Conservation (phyloP, 1,139 yeast species). For the Citeromyces hawaiiensis region DNA sequence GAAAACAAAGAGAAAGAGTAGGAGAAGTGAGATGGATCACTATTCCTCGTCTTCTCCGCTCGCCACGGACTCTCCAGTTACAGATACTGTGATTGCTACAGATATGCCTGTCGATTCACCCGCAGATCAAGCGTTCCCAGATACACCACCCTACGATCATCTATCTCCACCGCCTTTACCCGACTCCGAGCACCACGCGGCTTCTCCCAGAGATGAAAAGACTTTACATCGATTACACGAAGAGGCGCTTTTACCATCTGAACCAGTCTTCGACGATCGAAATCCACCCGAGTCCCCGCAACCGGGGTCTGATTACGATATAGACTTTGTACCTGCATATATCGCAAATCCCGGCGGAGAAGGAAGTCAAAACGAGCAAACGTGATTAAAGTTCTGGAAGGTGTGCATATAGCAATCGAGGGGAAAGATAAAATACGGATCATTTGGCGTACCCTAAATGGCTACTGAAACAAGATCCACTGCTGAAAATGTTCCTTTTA, state of each 20-base stretch:
- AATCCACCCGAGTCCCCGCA: not conserved
- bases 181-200: not conserved
- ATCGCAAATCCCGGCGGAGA: not conserved
- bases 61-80: not conserved
- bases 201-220: not conserved
- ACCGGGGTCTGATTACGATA: not conserved
- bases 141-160: slow-evolving; percentile 1
- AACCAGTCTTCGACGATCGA: slow-evolving; percentile 5
- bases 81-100: not conserved
- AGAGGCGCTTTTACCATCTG: slow-evolving; percentile 10
- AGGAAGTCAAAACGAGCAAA: not conserved
- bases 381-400: not conserved
- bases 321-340: slow-evolving; percentile 1
- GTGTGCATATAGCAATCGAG: not conserved
- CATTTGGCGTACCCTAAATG: not conserved
- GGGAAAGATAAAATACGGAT: not conserved
- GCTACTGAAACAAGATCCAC: not conserved
- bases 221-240: slow-evolving; percentile 5
- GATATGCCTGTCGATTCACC: not conserved
- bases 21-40: slow-evolving; percentile 8
- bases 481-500: not conserved
- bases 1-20: slow-evolving; percentile 8
- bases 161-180: not conserved
- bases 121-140: not conserved
- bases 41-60: not conserved